Base-by-base conservation (phyloP, 164 flowering plant species). In the Sedum album region DNA sequence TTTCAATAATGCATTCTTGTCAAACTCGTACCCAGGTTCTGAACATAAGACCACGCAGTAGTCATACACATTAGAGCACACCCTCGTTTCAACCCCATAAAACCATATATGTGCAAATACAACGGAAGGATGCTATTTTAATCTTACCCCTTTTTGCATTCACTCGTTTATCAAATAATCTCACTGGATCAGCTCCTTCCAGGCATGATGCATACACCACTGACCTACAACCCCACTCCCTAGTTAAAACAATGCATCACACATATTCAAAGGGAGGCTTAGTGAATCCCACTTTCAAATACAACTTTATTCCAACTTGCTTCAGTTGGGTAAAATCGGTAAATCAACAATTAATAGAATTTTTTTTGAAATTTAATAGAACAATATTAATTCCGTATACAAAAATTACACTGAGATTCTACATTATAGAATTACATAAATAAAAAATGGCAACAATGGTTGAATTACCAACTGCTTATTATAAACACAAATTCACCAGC, bases 161-260 rank as follows among this genome's bases (percentile, higher is more conserved):
- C 42, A 91, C 41, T 62, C 98, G 74, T 78, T 82, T 90, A 75
- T 93, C 98, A 62, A 90, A 89, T 2, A 89, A 78, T 49, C 96
- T 84, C 79, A 93, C 80, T 0, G 98, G 97, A 69, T 93, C 96
- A 21, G 90, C 82, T 66, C 98, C 98, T 75, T 93, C 91, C 65
- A 93, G 78, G 73, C 98, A 93, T 0, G 98, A 79, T 0, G 98
- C 96, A 69, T 93, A 93, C n/a, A 78, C 73, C 39, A 84, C 84
- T 69, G 62, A 57, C 20, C 62, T 57, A 28, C 33, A 53, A 55
- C 31, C 25, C 14, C 61, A 55, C 61, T 55, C 26, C 0, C 31
- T 31, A 55, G 31, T 55, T 10, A 21, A 55, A 26, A 15, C 48
- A 25, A 55, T 23, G 11, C 61, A 55, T 23, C 31, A 23, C 61